Evolutionary conservation across 2,329 filamentous ascomycete species (phyloP).

Genomic region (Hypoxylon sp.): DNA sequence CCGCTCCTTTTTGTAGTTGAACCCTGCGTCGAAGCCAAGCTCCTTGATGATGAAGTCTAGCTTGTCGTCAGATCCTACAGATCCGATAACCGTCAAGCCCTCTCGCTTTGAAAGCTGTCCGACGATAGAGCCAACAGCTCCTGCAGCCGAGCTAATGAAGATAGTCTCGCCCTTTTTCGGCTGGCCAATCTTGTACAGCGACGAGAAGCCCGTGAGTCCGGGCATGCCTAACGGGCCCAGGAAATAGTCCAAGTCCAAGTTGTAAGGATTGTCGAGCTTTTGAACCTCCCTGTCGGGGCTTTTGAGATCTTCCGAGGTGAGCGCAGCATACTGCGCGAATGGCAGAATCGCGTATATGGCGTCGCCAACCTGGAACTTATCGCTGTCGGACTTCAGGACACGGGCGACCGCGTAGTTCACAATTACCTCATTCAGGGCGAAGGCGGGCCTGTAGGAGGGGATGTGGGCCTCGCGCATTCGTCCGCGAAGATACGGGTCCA

Average conservation of each 20-base stretch:
- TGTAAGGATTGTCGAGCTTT: constrained; percentile 74
- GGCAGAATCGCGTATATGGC: constrained; percentile 67
- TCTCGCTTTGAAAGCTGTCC: constrained; percentile 84
- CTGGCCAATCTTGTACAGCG: constrained; percentile 80
- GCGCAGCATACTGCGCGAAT: constrained; percentile 73
- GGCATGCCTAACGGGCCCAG: constrained; percentile 81
- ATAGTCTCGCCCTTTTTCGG: constrained; percentile 83
- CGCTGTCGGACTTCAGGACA: constrained; percentile 75
- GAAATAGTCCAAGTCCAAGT: constrained; percentile 73
- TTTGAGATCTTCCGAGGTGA: constrained; percentile 63
- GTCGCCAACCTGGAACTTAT: constrained; percentile 74
- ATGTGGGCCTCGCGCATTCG: constrained; percentile 72
- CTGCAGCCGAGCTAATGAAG: constrained; percentile 80
- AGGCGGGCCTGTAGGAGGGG: constrained; percentile 74
- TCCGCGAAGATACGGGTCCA: constrained; percentile 81
- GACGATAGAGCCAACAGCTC: constrained; percentile 80
- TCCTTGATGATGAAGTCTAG: constrained; percentile 68
- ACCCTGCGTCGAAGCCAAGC: constrained; percentile 68
- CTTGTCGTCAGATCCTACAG: constrained; percentile 76
- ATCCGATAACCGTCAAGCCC: constrained; percentile 72
- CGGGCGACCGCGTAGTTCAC: constrained; percentile 72
- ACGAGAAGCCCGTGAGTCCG: constrained; percentile 80
- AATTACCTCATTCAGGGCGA: constrained; percentile 72
- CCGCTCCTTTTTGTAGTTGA: constrained; percentile 70
- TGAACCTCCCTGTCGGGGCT: constrained; percentile 52